Evolutionary conservation across 148 eudicot genomes (phyloP).

Genomic region (Fallopia convolvulus): DNA sequence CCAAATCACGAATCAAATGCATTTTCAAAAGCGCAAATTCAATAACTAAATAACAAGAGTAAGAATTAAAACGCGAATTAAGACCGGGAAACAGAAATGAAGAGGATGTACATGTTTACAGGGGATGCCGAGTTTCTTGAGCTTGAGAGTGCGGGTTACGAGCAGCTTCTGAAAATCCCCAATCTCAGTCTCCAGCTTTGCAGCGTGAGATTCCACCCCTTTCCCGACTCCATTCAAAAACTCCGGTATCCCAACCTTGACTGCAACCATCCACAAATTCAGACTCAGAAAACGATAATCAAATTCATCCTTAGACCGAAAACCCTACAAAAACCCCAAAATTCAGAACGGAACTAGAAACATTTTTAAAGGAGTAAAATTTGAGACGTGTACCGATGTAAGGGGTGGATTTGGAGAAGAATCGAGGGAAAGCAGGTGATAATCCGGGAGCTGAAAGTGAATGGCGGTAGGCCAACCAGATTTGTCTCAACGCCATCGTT

Average conservation of each 20-base stretch:
- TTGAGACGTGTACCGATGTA: constrained; percentile 18
- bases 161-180: constrained; percentile 74
- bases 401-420: constrained; percentile 26
- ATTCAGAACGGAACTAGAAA: neutral
- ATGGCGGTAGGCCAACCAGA: neutral
- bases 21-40: neutral
- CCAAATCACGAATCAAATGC: neutral
- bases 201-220: constrained; percentile 63
- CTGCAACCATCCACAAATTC: constrained; percentile 23
- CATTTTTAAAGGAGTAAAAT: neutral
- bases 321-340: neutral
- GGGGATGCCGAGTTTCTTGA: constrained; percentile 72
- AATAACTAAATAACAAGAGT: neutral
- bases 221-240: constrained; percentile 64
- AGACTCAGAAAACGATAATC: neutral
- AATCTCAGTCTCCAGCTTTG: constrained; percentile 71
- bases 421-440: constrained; percentile 15
- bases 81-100: neutral
- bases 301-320: neutral
- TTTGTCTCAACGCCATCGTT: constrained; percentile 1
- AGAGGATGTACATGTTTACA: constrained; percentile 58
- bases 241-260: constrained; percentile 80
- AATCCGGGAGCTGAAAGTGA: neutral
- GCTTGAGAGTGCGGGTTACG: constrained; percentile 63
- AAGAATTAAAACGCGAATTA: neutral